phyloP scores from a whole-genome alignment of 1,284 basidiomycete species.

The Sporisorium exsertum region DNA sequence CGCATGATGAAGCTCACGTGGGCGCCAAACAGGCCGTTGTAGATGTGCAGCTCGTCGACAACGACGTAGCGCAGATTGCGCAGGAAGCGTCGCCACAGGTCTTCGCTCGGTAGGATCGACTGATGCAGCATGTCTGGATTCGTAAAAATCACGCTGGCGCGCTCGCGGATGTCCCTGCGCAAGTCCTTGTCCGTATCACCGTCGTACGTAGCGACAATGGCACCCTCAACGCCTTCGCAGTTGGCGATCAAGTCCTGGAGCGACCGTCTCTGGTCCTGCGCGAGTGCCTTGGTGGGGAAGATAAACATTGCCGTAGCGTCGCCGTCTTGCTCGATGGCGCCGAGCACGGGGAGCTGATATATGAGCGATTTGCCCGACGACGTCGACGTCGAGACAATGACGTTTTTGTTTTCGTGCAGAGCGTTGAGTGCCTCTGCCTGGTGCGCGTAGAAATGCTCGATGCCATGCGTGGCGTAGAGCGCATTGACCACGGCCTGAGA shows the following conservation, averaged over 20 bases:
- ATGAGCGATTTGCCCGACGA: slow-evolving; percentile 92
- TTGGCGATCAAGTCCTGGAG: slow-evolving; percentile 73
- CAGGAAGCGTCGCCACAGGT: slow-evolving; percentile 81
- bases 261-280: slow-evolving; percentile 81
- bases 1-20: slow-evolving; percentile 65
- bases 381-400: slow-evolving; percentile 89
- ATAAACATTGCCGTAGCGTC: slow-evolving; percentile 82
- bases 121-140: slow-evolving; percentile 83
- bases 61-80: slow-evolving; percentile 81
- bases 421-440: slow-evolving; percentile 82
- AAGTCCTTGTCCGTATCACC: slow-evolving; percentile 83
- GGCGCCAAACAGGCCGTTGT: slow-evolving; percentile 70
- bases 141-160: slow-evolving; percentile 72
- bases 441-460: slow-evolving; percentile 80
- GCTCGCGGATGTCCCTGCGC: slow-evolving; percentile 69
- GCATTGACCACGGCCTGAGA: slow-evolving; percentile 74
- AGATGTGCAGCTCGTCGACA: slow-evolving; percentile 87
- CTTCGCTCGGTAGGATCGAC: slow-evolving; percentile 85
- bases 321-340: slow-evolving; percentile 76
- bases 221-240: slow-evolving; percentile 76
- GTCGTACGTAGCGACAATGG: slow-evolving; percentile 83
- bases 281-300: slow-evolving; percentile 92
- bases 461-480: slow-evolving; percentile 76
- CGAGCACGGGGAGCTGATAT: slow-evolving; percentile 78
- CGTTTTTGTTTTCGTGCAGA: slow-evolving; percentile 76